Base-by-base conservation (phyloP, 2,329 filamentous ascomycete genomes). In the Ophiognomonia clavigignenti-juglandacearum region DNA sequence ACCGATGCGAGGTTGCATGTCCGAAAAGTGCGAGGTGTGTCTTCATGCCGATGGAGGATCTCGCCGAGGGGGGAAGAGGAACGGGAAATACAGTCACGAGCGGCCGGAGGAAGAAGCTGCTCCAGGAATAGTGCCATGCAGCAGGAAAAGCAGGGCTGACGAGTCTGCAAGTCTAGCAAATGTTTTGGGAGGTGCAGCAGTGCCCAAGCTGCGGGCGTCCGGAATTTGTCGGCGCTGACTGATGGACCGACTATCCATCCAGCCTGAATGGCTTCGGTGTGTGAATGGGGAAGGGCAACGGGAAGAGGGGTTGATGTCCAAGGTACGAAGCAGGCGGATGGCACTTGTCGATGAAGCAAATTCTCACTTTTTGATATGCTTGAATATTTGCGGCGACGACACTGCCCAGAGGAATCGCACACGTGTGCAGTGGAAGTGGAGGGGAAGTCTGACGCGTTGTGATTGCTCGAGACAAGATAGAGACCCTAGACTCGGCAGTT, bases 41-140 rank as follows among this genome's bases (percentile, higher is more conserved):
- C 5, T 6, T 32, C n/a, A 13, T 32, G 29, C 26, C 26, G 23
- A 36, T 16, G 18, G 41, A 43, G 41, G 2, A 37, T 31, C 24
- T 22, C 10, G 6, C 24, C 6, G 6, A 20, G 22, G 19, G 19
- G 20, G 39, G 16, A 42, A 18, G 39, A 20, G 39, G 19, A 35
- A 29, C 39, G 26, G 39, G 29, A 16, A 29, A 20, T 16, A 31
- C 26, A 32, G 27, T 32, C 39, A 41, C 39, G 31, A 32, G 39
- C 18, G 16, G 39, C 18, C 39, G 39, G 39, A 26, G 29, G 18
- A 20, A 23, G 31, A 36, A 23, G 18, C 42, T 36, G 18, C 23
- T 44, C 34, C 16, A 9, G 42, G 42, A 11, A 44, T 44, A 44
- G 42, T 35, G 42, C 42, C 14, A 44, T 44, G 42, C 42, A 44